Conservation (phyloP, 257 asterid genomes). For the Paulownia fortunei region DNA sequence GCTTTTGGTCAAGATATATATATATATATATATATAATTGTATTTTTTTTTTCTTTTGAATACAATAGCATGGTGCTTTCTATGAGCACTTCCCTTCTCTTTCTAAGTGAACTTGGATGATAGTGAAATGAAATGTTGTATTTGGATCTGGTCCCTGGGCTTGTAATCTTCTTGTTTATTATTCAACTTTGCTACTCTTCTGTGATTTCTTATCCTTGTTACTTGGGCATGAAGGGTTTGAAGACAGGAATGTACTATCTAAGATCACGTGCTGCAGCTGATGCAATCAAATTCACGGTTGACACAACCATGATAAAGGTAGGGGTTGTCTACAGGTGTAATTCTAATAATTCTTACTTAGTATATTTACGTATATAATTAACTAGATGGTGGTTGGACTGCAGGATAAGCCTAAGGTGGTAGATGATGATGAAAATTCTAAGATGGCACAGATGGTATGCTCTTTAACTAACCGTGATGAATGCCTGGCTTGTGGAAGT, state of each 20-base stretch:
- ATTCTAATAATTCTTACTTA: not conserved
- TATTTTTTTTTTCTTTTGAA: not conserved
- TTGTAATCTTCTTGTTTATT: not conserved
- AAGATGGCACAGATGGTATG: constrained; percentile 87
- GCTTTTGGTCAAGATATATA: not conserved
- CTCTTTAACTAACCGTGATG: constrained; percentile 80
- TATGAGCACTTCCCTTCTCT: not conserved
- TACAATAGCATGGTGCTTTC: not conserved
- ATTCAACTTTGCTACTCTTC: not conserved
- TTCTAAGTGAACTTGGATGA: not conserved
- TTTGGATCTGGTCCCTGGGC: not conserved
- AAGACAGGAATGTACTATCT: constrained; percentile 97
- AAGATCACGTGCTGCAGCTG: constrained; percentile 93
- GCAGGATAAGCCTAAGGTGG: constrained; percentile 48
- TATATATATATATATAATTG: not conserved
- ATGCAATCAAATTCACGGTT: constrained; percentile 92
- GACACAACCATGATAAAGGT: constrained; percentile 82
- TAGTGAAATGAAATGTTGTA: not conserved
- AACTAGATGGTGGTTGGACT: not conserved
- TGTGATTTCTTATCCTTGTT: not conserved
- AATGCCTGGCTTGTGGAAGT: constrained; percentile 92
- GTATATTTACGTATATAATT: not conserved
- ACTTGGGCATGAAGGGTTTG: constrained; percentile 62
- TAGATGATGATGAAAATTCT: constrained; percentile 51
- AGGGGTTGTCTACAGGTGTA: not conserved